Evolutionary conservation across 352 stramenopile genomes (phyloP).

Genomic region (Globisporangium camurandrum): DNA sequence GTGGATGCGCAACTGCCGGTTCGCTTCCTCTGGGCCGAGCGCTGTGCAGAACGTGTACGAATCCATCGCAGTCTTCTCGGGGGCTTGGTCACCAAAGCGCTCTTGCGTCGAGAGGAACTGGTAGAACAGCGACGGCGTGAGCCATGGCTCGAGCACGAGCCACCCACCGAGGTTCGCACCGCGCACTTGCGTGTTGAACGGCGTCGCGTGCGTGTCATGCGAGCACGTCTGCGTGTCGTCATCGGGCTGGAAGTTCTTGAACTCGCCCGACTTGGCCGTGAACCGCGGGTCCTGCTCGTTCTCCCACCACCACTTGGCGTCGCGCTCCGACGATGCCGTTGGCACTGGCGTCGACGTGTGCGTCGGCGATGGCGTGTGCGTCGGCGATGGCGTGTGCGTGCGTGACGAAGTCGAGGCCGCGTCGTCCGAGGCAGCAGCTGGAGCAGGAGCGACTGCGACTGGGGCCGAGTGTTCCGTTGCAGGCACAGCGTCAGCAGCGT

Average conservation of each 20-base stretch:
- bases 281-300: constrained; percentile 45
- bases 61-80: constrained; percentile 87
- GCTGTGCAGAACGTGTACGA: constrained; percentile 89
- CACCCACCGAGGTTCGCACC: constrained; percentile 92
- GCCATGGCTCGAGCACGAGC: constrained; percentile 95
- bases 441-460: neutral
- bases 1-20: constrained; percentile 89
- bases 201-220: constrained; percentile 52
- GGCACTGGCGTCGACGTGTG: neutral
- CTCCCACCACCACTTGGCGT: constrained; percentile 63
- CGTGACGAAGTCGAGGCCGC: too few relatives aligned
- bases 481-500: neutral
- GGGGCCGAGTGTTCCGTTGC: neutral
- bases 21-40: constrained; percentile 86
- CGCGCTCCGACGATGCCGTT: constrained; percentile 7
- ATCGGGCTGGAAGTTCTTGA: constrained; percentile 46
- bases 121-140: constrained; percentile 94
- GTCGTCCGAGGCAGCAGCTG: neutral
- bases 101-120: constrained; percentile 88
- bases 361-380: neutral
- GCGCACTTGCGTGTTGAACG: constrained; percentile 81
- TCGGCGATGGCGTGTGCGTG: neutral
- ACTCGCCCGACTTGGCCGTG: constrained; percentile 30
- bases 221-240: constrained; percentile 62
- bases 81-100: constrained; percentile 62